A percentile compares a stretch with the other conserved stretches of the same genome.
Conservation (phyloP, 2,329 filamentous ascomycete genomes). For the Pseudogymnoascus pannorum region DNA sequence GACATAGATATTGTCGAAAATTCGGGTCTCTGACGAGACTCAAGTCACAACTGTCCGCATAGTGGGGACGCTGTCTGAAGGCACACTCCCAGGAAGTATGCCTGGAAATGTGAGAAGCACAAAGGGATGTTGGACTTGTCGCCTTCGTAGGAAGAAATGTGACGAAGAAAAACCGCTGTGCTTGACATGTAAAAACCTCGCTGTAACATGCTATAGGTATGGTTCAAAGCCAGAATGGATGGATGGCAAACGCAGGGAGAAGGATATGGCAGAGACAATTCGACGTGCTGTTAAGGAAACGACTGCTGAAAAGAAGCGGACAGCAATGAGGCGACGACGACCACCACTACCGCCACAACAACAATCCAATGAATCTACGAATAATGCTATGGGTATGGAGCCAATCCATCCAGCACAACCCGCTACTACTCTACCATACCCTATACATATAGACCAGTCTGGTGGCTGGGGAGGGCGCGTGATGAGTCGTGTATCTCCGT, state of each 20-base stretch:
- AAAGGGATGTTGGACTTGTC: conserved; percentile 56
- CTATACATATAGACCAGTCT: background rate
- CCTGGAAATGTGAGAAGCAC: conserved; percentile 13
- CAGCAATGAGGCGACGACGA: conserved; percentile 8
- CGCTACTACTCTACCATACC: background rate
- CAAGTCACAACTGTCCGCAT: background rate
- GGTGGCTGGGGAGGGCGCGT: background rate
- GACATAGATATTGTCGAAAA: background rate
- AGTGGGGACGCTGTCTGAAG: background rate
- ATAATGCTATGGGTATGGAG: background rate
- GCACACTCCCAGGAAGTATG: background rate
- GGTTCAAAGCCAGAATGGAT: conserved; percentile 11
- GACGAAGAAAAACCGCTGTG: conserved; percentile 54
- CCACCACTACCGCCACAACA: background rate
- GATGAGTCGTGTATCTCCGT: background rate
- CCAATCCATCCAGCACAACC: background rate
- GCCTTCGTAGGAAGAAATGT: conserved; percentile 58
- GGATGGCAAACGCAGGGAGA: conserved; percentile 28
- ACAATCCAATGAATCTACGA: background rate
- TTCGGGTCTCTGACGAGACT: background rate
- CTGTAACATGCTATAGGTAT: conserved; percentile 9
- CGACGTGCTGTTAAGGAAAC: conserved; percentile 49
- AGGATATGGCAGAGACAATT: conserved; percentile 42
- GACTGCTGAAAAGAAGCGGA: conserved; percentile 31
- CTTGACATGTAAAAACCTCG: conserved; percentile 40